phyloP scores from a whole-genome alignment of 2,329 filamentous ascomycete species.

The Macroventuria anomochaeta region DNA sequence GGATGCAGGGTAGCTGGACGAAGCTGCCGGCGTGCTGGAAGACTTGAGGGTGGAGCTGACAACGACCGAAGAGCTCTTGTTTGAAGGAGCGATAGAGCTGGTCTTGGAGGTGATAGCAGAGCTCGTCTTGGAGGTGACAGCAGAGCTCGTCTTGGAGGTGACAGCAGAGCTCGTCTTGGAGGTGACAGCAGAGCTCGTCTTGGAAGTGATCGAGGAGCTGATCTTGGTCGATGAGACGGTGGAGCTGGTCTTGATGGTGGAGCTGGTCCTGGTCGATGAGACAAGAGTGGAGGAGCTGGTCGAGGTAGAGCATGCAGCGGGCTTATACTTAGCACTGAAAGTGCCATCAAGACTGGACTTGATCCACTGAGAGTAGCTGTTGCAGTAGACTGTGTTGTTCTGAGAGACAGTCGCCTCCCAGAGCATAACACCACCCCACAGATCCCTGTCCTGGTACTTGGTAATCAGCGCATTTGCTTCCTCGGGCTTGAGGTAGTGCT shows the following conservation, averaged over 20 bases:
- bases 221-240: not conserved
- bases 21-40: slow-evolving; percentile 8
- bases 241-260: not conserved
- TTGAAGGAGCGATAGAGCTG: not conserved
- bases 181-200: not conserved
- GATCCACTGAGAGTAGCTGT: slow-evolving; percentile 56
- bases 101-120: slow-evolving; percentile 6
- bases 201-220: not conserved
- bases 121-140: not conserved
- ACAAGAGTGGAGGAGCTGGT: slow-evolving; percentile 6
- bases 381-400: slow-evolving; percentile 54
- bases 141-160: not conserved
- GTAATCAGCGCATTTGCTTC: slow-evolving; percentile 57
- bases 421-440: slow-evolving; percentile 66
- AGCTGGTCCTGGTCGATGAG: slow-evolving; percentile 2
- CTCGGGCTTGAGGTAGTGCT: slow-evolving; percentile 56
- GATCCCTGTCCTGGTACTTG: slow-evolving; percentile 36
- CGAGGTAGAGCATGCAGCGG: slow-evolving; percentile 21
- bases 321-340: slow-evolving; percentile 27
- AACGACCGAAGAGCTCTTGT: slow-evolving; percentile 7
- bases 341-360: slow-evolving; percentile 49
- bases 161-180: not conserved
- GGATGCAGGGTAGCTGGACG: not conserved
- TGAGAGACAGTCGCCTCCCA: slow-evolving; percentile 63
- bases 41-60: slow-evolving; percentile 9